A percentile compares a stretch with the other conserved stretches of the same genome.
These are phyloP conservation scores for Talaromyces wortmannii DNA, from an alignment of 495 filamentous ascomycete species.

Conservation along the genomic window DNA sequence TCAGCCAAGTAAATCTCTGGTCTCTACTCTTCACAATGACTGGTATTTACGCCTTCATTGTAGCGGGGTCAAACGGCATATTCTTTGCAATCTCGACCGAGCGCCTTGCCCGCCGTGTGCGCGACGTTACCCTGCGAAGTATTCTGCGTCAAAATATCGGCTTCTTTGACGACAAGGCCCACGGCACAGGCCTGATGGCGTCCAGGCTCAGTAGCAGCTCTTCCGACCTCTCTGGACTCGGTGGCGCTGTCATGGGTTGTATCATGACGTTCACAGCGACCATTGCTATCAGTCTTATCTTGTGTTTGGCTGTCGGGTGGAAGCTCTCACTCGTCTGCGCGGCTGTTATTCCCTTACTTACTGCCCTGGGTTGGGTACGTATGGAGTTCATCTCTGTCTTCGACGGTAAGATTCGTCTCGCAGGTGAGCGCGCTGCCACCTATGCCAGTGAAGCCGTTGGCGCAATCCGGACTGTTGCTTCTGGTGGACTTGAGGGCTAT, in stretches of 20 bases:
- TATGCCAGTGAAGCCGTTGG: conserved; percentile 88
- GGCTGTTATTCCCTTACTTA: conserved; percentile 69
- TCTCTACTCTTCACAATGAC: conserved; percentile 89
- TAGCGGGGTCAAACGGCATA: conserved; percentile 60
- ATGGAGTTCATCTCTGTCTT: conserved; percentile 82
- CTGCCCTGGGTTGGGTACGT: conserved; percentile 80
- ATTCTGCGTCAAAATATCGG: conserved; percentile 88
- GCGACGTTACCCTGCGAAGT: conserved; percentile 70
- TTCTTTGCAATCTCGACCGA: conserved; percentile 82
- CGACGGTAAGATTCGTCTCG: conserved; percentile 61
- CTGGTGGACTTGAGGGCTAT: conserved; percentile 73
- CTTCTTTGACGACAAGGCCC: conserved; percentile 82
- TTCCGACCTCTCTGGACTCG: conserved; percentile 75
- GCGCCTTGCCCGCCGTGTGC: conserved; percentile 70
- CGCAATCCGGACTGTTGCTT: conserved; percentile 90
- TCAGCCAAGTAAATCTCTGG: too few species aligned
- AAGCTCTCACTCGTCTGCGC: conserved; percentile 83
- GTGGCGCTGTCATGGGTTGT: conserved; percentile 73
- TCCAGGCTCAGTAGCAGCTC: conserved; percentile 82
- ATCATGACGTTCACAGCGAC: conserved; percentile 70
- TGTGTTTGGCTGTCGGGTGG: conserved; percentile 76
- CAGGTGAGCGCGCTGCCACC: conserved; percentile 61
- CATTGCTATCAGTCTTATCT: conserved; percentile 56
- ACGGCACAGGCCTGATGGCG: conserved; percentile 76
- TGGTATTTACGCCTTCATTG: conserved; percentile 66